Evolutionary conservation across 1,284 basidiomycete genomes (phyloP), one percentile per base, ranked within the genome.

Genomic region (Cryptococcus sp.): DNA sequence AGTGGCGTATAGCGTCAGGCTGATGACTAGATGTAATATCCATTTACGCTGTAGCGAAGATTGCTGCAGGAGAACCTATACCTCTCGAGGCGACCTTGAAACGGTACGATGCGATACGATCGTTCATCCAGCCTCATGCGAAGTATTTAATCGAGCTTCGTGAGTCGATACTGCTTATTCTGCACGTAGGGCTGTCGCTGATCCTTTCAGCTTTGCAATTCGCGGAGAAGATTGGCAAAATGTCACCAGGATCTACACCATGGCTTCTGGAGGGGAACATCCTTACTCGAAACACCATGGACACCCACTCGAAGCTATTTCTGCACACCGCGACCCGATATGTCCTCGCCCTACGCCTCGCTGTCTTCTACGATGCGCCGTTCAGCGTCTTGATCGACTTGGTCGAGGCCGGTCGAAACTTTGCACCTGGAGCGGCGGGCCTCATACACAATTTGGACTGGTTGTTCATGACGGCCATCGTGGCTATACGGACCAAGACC

Each of bases 291-390:
- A 11, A 28, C 14, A 60, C 59, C 19, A 35, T 54, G 9, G 56
- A 59, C 9, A 7, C 14, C 1, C 33, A 58, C 28, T 16, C 26
- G 10, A 36, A 25, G 2, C 45, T 63, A 5, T 31, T 35, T 4
- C 37, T 59, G 28, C 60, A 64, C 36, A 34, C 35, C 11, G 57
- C 51, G 12, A 45, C 62, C 4, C 51, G 45, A 28, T 45, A 54
- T 19, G 42, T 28, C 4, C 35, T 58, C 9, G 45, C 51, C 3
- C 47, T 68, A 2, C 57, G 64, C 0, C 49, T 65, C 5, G 54
- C 60, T 11, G 51, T 63, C 1, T 43, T 62, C 5, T 68, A 54
- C 47, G 60, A 65, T 34, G 63, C 64, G 1, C 61, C 65, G 0
- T 14, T 48, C 7, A 48, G 51, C 3, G 48, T 48, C 2, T 38